Conservation (phyloP, 495 filamentous ascomycete species). For the Tuber borchii region DNA sequence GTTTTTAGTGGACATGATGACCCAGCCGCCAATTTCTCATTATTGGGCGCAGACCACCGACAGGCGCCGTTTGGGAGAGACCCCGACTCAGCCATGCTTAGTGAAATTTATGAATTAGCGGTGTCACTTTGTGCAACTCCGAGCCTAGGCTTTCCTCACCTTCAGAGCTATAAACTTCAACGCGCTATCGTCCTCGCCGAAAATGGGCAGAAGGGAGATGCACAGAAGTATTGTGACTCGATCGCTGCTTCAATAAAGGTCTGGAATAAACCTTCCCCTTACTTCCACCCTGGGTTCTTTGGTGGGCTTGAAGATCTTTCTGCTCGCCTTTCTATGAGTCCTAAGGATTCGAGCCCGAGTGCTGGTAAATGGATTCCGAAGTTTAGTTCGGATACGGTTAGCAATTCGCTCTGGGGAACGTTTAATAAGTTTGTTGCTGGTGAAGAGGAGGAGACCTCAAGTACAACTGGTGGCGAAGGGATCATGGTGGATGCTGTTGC, state of each 20-base stretch:
- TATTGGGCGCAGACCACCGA: constrained; percentile 72
- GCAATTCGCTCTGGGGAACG: constrained; percentile 73
- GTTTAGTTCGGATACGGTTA: constrained; percentile 91
- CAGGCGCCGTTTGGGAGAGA: constrained; percentile 64
- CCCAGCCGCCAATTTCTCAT: constrained; percentile 63
- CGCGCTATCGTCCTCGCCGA: constrained; percentile 80
- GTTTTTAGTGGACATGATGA: constrained; percentile 82
- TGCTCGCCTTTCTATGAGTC: constrained; percentile 73
- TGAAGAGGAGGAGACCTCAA: constrained; percentile 58
- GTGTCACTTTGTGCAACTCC: constrained; percentile 44
- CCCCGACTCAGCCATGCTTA: constrained; percentile 76
- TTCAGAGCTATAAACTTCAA: constrained; percentile 81
- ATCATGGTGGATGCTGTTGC: constrained; percentile 45
- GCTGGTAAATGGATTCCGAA: constrained; percentile 67
- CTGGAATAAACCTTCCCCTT: constrained; percentile 73
- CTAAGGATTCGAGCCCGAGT: constrained; percentile 58
- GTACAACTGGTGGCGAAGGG: constrained; percentile 49
- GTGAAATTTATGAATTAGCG: constrained; percentile 86
- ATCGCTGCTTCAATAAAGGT: constrained; percentile 72
- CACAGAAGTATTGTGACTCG: constrained; percentile 82
- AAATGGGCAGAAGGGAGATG: constrained; percentile 70
- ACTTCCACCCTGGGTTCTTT: constrained; percentile 70
- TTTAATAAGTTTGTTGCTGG: constrained; percentile 95
- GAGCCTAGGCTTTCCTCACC: constrained; percentile 56
- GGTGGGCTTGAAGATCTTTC: constrained; percentile 73